Percentiles rank a stretch among this genome's conserved stretches.
phyloP scores from a whole-genome alignment of 768 basidiomycete genomes.

The Agrocybe praecox region DNA sequence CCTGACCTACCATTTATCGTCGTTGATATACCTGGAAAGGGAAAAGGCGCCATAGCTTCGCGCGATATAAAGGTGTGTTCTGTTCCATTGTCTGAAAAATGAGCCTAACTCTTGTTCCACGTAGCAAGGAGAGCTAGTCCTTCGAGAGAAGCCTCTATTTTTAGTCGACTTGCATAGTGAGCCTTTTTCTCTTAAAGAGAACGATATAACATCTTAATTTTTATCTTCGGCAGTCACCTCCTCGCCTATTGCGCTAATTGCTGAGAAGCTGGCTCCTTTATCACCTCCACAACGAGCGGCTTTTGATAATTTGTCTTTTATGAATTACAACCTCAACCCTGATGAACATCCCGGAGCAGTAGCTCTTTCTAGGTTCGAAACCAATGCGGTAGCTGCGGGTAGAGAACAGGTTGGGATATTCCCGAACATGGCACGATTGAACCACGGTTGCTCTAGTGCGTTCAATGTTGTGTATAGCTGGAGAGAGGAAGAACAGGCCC shows the following conservation, averaged over 20 bases:
- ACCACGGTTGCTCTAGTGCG: conserved; percentile 68
- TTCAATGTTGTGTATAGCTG: conserved; percentile 71
- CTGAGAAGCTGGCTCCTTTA: conserved; percentile 33
- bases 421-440: conserved; percentile 66
- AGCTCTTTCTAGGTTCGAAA: conserved; percentile 68
- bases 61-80: conserved; percentile 51
- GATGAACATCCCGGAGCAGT: conserved; percentile 41
- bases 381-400: conserved; percentile 63
- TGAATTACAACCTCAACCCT: conserved; percentile 45
- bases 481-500: conserved; percentile 46
- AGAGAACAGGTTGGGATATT: conserved; percentile 56
- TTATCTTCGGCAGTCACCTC: conserved; percentile 34
- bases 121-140: conserved; percentile 61
- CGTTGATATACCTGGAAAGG: conserved; percentile 52
- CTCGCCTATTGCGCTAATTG: conserved; percentile 49
- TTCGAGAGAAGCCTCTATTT: conserved; percentile 59
- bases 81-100: background rate
- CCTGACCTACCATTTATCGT: conserved; percentile 26
- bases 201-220: background rate
- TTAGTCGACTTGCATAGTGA: conserved; percentile 50
- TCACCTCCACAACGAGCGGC: conserved; percentile 34
- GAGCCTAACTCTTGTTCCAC: background rate
- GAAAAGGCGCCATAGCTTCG: conserved; percentile 54
- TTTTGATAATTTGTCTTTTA: conserved; percentile 60
- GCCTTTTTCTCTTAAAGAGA: conserved; percentile 10